A percentile compares a stretch with the other conserved stretches of the same genome.
Conservation (phyloP, 331 rosid species). For the Saraca asoca region DNA sequence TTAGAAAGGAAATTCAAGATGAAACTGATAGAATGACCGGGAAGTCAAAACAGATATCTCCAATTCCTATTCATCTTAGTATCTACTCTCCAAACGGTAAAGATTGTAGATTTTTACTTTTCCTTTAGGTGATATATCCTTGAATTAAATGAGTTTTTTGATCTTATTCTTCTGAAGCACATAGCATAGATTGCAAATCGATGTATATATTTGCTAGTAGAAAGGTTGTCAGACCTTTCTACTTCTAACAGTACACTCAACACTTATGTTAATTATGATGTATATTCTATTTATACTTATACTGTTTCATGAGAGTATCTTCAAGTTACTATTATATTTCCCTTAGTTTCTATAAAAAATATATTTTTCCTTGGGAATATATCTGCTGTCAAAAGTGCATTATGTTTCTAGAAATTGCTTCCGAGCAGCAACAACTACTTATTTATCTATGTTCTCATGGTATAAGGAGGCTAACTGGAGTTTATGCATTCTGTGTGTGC, state of each 20-base stretch:
- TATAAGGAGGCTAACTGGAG: conserved; percentile 5
- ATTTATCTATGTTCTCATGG: not conserved
- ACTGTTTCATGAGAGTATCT: conserved; percentile 1
- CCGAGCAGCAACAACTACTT: not conserved
- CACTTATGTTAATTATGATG: not conserved
- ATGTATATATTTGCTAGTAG: conserved; percentile 11
- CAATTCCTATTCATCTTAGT: conserved; percentile 90
- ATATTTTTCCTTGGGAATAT: not conserved
- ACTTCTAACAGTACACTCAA: not conserved
- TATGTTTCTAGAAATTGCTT: not conserved
- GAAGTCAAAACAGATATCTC: conserved; percentile 76
- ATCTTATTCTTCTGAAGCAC: conserved; percentile 15
- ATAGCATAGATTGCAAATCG: not conserved
- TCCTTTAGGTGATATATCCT: conserved; percentile 19
- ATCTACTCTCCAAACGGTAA: conserved; percentile 87
- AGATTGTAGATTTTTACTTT: conserved; percentile 11
- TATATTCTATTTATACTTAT: conserved; percentile 15
- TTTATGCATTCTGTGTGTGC: not conserved
- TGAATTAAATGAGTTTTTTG: conserved; percentile 8
- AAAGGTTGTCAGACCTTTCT: not conserved
- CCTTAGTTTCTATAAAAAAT: no score
- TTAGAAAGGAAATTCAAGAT: conserved; percentile 87
- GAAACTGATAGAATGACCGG: conserved; percentile 85
- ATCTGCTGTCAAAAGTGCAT: conserved; percentile 25
- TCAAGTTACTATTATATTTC: not conserved